Percentiles rank a stretch among this genome's conserved stretches.
Conservation (phyloP, 345 rosid species). For the Syzygium grande region DNA sequence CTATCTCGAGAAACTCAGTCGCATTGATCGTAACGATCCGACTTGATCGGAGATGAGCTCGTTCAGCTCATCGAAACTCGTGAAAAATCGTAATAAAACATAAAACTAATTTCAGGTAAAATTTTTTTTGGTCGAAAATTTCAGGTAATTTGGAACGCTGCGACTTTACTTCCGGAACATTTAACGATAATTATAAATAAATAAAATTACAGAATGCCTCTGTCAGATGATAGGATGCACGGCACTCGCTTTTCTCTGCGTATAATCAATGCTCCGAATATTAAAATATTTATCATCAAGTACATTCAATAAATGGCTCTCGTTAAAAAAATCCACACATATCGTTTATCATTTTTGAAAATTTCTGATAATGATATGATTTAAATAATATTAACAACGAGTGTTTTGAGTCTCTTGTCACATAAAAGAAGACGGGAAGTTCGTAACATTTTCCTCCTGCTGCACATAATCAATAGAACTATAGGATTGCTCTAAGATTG, state of each 20-base stretch:
- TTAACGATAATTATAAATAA: not conserved
- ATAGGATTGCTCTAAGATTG: not conserved
- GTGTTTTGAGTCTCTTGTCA: not conserved
- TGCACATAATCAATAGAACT: not conserved
- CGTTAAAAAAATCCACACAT: not conserved
- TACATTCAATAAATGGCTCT: not conserved
- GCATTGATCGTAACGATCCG: not conserved
- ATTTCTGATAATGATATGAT: not conserved
- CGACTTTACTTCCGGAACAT: not conserved
- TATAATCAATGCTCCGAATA: not conserved
- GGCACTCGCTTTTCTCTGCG: not conserved
- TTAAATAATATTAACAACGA: not conserved
- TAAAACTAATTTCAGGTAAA: not conserved
- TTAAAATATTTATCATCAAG: not conserved
- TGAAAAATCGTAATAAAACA: not conserved
- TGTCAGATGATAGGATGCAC: not conserved
- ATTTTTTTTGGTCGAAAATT: no score
- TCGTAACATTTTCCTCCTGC: not conserved
- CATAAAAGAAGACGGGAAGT: not conserved
- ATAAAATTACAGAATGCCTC: not conserved
- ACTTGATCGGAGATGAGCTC: not conserved
- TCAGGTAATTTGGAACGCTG: not conserved
- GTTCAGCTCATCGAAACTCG: not conserved
- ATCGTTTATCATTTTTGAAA: not conserved
- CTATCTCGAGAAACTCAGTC: not conserved